Evolutionary conservation across 768 basidiomycete genomes (phyloP).

Genomic region (Termitomyces sp.): DNA sequence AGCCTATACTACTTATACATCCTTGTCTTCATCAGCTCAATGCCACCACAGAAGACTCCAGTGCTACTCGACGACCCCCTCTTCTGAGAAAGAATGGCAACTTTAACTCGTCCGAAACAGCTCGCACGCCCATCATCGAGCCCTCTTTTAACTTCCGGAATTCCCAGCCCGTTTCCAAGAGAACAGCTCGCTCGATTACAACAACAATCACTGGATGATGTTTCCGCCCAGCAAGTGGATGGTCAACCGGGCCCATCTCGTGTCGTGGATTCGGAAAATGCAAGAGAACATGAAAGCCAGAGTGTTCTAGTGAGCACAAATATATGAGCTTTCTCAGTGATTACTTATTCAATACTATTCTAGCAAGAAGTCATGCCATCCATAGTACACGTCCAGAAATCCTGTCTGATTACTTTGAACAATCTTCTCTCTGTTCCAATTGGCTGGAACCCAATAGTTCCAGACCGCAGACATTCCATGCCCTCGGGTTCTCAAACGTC

Average conservation of each 20-base stretch:
- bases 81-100: slow-evolving; percentile 33
- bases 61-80: neutral
- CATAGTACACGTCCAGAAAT: slow-evolving; percentile 70
- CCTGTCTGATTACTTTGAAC: slow-evolving; percentile 72
- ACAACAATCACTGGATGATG: slow-evolving; percentile 3
- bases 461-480: slow-evolving; percentile 62
- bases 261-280: slow-evolving; percentile 8
- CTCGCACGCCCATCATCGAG: slow-evolving; percentile 23
- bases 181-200: slow-evolving; percentile 28
- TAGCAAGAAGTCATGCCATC: slow-evolving; percentile 69
- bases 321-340: neutral
- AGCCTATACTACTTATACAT: neutral
- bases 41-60: neutral
- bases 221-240: neutral
- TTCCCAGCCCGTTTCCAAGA: slow-evolving; percentile 42
- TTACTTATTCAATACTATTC: slow-evolving; percentile 12
- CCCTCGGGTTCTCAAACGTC: slow-evolving; percentile 41
- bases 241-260: slow-evolving; percentile 12
- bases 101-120: slow-evolving; percentile 34
- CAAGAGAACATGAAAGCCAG: slow-evolving; percentile 4
- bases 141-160: slow-evolving; percentile 25
- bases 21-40: neutral
- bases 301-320: slow-evolving; percentile 15
- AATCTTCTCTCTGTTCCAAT: slow-evolving; percentile 58
- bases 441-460: slow-evolving; percentile 54